phyloP scores from a whole-genome alignment of 306 rosid species.

The Trifolium fragiferum region DNA sequence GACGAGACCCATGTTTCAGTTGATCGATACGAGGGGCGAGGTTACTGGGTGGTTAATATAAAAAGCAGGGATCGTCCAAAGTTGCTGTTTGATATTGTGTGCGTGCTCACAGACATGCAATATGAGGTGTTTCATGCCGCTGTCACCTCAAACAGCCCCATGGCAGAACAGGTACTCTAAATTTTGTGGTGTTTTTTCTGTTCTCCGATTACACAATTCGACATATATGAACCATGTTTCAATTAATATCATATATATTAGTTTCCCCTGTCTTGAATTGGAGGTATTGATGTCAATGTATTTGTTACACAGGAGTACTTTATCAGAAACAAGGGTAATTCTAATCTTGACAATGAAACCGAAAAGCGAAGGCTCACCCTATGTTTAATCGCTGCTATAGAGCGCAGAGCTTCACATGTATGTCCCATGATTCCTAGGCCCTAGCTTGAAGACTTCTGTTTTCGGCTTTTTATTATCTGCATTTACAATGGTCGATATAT shows the following conservation, averaged over 20 bases:
- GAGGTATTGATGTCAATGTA: not conserved
- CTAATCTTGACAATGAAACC: not conserved
- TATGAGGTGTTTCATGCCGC: slow-evolving; percentile 17
- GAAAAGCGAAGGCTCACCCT: not conserved
- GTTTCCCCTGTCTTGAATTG: not conserved
- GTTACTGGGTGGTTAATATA: not conserved
- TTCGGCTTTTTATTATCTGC: not conserved
- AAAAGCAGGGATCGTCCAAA: not conserved
- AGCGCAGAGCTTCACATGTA: slow-evolving; percentile 12
- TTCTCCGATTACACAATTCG: not conserved
- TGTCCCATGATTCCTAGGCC: not conserved
- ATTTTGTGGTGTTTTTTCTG: not conserved
- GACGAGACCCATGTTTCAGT: not conserved
- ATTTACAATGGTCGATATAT: not conserved
- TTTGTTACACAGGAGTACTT: slow-evolving; percentile 3
- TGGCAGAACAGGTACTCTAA: slow-evolving; percentile 4
- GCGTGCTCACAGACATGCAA: slow-evolving; percentile 5
- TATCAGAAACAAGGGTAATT: not conserved
- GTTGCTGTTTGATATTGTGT: slow-evolving; percentile 11
- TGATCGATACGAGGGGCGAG: not conserved
- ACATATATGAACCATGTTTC: not conserved
- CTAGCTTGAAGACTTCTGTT: not conserved
- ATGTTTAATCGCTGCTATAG: slow-evolving; percentile 5
- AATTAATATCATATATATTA: not conserved
- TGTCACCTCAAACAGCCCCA: not conserved